These are phyloP conservation scores for Fallopia convolvulus DNA, from an alignment of 148 eudicot genomes.

Conservation along the genomic window DNA sequence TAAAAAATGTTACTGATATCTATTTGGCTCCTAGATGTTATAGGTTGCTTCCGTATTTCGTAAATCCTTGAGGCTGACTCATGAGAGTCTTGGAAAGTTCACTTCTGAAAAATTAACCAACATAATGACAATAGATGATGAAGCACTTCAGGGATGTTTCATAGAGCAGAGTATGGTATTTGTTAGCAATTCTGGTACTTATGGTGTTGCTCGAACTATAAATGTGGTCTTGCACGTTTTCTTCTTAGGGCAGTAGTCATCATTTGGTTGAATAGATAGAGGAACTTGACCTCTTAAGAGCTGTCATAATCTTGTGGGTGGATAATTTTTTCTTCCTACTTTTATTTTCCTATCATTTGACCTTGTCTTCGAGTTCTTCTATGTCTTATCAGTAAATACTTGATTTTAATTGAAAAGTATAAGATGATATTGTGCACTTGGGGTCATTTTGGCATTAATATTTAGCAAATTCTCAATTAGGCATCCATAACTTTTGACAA, in stretches of 20 bases:
- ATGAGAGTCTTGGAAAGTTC: conserved; percentile 70
- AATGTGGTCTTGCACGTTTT: background rate
- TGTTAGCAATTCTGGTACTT: background rate
- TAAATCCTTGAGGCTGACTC: conserved; percentile 71
- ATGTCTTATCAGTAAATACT: background rate
- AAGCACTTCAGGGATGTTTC: conserved; percentile 70
- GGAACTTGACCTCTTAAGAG: background rate
- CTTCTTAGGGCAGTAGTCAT: background rate
- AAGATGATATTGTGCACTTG: background rate
- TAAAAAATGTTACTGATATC: background rate
- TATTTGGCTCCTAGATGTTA: conserved; percentile 8
- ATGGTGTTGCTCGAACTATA: background rate
- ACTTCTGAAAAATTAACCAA: conserved; percentile 77
- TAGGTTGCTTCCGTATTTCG: conserved; percentile 88
- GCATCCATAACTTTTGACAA: too few species aligned
- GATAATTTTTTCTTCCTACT: background rate
- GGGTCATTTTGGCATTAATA: too few species aligned
- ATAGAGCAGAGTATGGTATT: background rate
- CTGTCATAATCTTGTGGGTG: background rate
- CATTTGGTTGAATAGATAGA: background rate
- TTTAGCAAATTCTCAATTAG: too few species aligned
- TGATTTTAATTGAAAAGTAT: background rate
- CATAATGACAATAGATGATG: conserved; percentile 90
- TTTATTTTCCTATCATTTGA: background rate
- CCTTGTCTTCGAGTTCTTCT: background rate